Percentiles rank a stretch among this genome's conserved stretches.
Conservation (phyloP, 805 yeast genomes). For the Metschnikowia proteae region DNA sequence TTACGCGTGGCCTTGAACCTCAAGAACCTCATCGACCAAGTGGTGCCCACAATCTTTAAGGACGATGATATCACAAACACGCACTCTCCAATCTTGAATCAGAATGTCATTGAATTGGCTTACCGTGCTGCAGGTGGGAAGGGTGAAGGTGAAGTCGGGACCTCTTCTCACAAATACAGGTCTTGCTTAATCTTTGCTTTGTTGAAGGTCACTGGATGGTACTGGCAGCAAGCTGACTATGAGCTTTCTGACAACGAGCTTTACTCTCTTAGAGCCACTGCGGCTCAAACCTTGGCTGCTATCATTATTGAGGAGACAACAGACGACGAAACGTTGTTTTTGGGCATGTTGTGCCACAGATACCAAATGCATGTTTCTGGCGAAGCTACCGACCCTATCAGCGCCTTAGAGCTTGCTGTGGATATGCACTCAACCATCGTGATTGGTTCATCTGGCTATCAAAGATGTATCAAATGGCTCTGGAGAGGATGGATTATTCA, state of each 20-base stretch:
- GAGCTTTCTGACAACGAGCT: constrained; percentile 69
- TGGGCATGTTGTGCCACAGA: constrained; percentile 73
- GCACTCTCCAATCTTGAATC: constrained; percentile 57
- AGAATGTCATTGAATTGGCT: constrained; percentile 55
- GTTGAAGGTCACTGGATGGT: constrained; percentile 78
- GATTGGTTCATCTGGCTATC: constrained; percentile 78
- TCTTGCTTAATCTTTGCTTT: constrained; percentile 68
- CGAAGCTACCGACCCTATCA: constrained; percentile 58
- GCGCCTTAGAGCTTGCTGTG: constrained; percentile 79
- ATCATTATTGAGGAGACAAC: constrained; percentile 59
- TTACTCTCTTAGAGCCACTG: constrained; percentile 53
- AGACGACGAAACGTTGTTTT: constrained; percentile 60
- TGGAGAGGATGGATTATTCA: constrained; percentile 95
- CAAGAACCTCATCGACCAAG: constrained; percentile 65
- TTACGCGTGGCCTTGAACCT: constrained; percentile 68
- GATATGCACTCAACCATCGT: constrained; percentile 78
- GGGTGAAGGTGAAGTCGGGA: constrained; percentile 53
- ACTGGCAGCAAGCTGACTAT: constrained; percentile 50
- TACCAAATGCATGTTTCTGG: constrained; percentile 64
- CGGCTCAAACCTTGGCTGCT: constrained; percentile 75
- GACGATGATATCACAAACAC: constrained; percentile 47
- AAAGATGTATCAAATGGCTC: constrained; percentile 81
- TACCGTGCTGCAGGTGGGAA: constrained; percentile 78
- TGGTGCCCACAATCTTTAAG: constrained; percentile 64
- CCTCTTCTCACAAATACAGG: constrained; percentile 59